Conservation (phyloP, 2,329 filamentous ascomycete genomes). For the Botrytis aclada region DNA sequence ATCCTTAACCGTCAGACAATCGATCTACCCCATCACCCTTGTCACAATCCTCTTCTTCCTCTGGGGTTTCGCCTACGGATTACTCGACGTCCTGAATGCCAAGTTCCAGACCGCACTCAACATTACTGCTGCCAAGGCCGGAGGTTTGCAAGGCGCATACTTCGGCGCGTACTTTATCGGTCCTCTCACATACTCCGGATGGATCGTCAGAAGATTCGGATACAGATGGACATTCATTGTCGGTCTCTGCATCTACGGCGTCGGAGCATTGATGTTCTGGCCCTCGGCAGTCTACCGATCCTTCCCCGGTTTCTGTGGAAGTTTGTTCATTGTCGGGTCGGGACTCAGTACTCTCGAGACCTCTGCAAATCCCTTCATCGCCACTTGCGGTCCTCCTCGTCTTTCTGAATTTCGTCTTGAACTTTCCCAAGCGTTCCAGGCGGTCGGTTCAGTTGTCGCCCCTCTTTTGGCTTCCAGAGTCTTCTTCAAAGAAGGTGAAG, state of each 20-base stretch:
- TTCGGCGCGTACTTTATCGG: constrained; percentile 71
- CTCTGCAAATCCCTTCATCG: constrained; percentile 70
- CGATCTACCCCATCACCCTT: constrained; percentile 19
- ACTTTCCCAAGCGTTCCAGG: constrained; percentile 72
- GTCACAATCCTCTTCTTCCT: constrained; percentile 18
- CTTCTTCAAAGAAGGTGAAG: constrained; percentile 59
- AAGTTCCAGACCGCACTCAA: constrained; percentile 54
- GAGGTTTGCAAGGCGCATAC: constrained; percentile 68
- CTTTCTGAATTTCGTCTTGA: constrained; percentile 74
- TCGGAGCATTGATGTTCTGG: constrained; percentile 80
- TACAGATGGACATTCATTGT: constrained; percentile 78
- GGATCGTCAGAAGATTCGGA: constrained; percentile 67
- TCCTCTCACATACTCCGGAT: constrained; percentile 62
- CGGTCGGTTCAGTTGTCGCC: constrained; percentile 68
- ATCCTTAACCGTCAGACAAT: constrained; percentile 12
- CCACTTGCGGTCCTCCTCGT: constrained; percentile 68
- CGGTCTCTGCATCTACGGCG: constrained; percentile 69
- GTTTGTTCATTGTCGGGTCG: constrained; percentile 66
- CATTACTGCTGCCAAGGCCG: constrained; percentile 54
- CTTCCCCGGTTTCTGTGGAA: constrained; percentile 33
- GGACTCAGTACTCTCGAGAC: constrained; percentile 75
- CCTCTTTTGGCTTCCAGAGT: constrained; percentile 66
- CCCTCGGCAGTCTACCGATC: constrained; percentile 58
- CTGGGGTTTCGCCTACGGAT: constrained; percentile 62
- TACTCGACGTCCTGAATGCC: constrained; percentile 74